Conservation (phyloP, 305 asterid genomes). For the Fraxinus sp. region DNA sequence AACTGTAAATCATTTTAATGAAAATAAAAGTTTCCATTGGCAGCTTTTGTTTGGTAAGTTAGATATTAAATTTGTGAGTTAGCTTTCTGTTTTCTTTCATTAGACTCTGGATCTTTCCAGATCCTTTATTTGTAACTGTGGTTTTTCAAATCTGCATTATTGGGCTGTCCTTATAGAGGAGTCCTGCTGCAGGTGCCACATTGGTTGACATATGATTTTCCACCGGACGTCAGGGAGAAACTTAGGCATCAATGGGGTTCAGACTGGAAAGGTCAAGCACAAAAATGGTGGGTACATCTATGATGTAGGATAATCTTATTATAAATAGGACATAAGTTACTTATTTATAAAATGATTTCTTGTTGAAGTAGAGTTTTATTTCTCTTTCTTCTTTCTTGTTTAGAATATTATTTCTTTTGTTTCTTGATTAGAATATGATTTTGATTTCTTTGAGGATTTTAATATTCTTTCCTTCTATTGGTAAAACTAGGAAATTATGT, state of each 20-base stretch:
- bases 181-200: constrained; percentile 60
- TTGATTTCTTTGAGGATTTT: neutral
- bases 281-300: constrained; percentile 62
- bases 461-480: neutral
- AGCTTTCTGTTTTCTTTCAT: neutral
- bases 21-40: neutral
- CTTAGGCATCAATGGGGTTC: constrained; percentile 80
- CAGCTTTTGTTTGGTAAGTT: neutral
- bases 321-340: neutral
- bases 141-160: neutral
- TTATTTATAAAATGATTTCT: neutral
- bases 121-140: neutral
- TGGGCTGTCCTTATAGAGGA: constrained; percentile 26
- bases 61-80: neutral
- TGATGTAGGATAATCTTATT: neutral
- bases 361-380: too few relatives aligned
- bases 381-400: too few relatives aligned
- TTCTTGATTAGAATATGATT: neutral
- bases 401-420: neutral
- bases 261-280: constrained; percentile 99
- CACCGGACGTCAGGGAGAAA: constrained; percentile 75
- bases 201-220: constrained; percentile 96
- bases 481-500: neutral
- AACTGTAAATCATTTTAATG: neutral
- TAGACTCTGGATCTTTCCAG: neutral